These are phyloP conservation scores for Pythium coloratum DNA, from an alignment of 352 stramenopile species.

Conservation along the genomic window DNA sequence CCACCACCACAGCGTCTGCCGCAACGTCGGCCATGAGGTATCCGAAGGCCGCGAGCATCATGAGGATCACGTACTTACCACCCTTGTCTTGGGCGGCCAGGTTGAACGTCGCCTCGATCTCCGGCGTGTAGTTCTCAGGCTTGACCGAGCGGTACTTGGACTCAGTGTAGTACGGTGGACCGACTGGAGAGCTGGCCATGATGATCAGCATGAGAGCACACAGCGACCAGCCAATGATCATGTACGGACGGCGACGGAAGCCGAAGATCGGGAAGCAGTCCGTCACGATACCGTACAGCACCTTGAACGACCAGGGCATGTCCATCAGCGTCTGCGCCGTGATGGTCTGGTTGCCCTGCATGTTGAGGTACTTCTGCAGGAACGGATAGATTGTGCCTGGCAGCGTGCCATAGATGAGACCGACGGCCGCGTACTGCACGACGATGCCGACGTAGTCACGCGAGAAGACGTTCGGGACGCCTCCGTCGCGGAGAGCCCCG, in stretches of 20 bases:
- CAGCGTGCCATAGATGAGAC: slow-evolving; percentile 45
- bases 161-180: slow-evolving; percentile 56
- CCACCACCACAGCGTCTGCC: slow-evolving; percentile 55
- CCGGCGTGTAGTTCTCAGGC: slow-evolving; percentile 18
- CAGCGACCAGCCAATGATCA: slow-evolving; percentile 55
- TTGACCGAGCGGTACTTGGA: slow-evolving; percentile 22
- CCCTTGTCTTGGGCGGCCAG: slow-evolving; percentile 34
- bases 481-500: slow-evolving; percentile 45
- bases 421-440: slow-evolving; percentile 51
- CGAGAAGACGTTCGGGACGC: slow-evolving; percentile 34
- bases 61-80: slow-evolving; percentile 51
- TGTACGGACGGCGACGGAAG: slow-evolving; percentile 55
- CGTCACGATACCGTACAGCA: slow-evolving; percentile 53
- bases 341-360: slow-evolving; percentile 29
- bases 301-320: slow-evolving; percentile 63
- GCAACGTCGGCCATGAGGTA: slow-evolving; percentile 55
- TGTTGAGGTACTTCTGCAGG: slow-evolving; percentile 50
- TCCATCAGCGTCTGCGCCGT: slow-evolving; percentile 35
- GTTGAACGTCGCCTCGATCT: slow-evolving; percentile 40
- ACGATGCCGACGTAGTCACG: slow-evolving; percentile 42
- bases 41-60: slow-evolving; percentile 31
- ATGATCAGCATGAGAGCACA: slow-evolving; percentile 47
- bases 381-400: slow-evolving; percentile 55
- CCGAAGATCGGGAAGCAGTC: slow-evolving; percentile 32
- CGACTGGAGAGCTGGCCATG: slow-evolving; percentile 42